These are phyloP conservation scores for Podaxis pistillaris DNA, from an alignment of 768 basidiomycete species.

Conservation along the genomic window DNA sequence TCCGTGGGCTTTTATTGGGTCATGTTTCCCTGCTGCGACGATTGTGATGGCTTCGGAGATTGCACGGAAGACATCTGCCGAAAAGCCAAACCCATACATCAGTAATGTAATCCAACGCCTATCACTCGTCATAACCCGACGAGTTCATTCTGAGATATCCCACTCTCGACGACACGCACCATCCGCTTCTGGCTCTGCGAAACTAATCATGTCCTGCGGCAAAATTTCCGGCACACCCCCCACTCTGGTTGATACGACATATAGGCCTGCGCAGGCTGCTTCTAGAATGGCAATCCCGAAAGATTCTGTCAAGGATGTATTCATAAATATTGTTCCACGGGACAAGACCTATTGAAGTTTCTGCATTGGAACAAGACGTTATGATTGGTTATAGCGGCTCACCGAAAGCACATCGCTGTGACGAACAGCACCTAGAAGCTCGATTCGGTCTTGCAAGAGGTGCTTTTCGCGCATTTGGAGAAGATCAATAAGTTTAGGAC, in stretches of 20 bases:
- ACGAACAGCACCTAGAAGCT: slow-evolving; percentile 77
- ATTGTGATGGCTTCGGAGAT: slow-evolving; percentile 77
- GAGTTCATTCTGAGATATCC: not conserved
- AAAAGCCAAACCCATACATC: not conserved
- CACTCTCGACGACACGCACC: slow-evolving; percentile 46
- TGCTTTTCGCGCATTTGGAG: slow-evolving; percentile 95
- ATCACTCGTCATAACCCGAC: not conserved
- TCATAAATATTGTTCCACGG: slow-evolving; percentile 89
- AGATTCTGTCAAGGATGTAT: slow-evolving; percentile 92
- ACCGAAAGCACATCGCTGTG: slow-evolving; percentile 85
- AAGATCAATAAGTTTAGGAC: slow-evolving; percentile 92
- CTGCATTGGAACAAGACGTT: not conserved
- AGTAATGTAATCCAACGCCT: not conserved
- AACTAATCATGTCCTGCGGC: slow-evolving; percentile 92
- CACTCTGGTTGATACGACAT: slow-evolving; percentile 91
- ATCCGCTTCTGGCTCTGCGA: slow-evolving; percentile 91
- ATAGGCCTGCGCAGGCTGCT: slow-evolving; percentile 91
- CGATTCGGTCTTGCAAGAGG: slow-evolving; percentile 87
- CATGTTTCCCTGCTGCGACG: slow-evolving; percentile 64
- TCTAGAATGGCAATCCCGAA: slow-evolving; percentile 98
- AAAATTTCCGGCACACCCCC: slow-evolving; percentile 96
- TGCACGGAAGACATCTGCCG: slow-evolving; percentile 78
- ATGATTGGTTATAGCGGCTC: slow-evolving; percentile 22
- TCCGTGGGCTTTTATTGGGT: slow-evolving; percentile 73
- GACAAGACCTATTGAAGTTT: slow-evolving; percentile 61